Evolutionary conservation across 2,329 filamentous ascomycete species (phyloP), one percentile per base, ranked within the genome.

Genomic region (Fusarium decemcellulare): DNA sequence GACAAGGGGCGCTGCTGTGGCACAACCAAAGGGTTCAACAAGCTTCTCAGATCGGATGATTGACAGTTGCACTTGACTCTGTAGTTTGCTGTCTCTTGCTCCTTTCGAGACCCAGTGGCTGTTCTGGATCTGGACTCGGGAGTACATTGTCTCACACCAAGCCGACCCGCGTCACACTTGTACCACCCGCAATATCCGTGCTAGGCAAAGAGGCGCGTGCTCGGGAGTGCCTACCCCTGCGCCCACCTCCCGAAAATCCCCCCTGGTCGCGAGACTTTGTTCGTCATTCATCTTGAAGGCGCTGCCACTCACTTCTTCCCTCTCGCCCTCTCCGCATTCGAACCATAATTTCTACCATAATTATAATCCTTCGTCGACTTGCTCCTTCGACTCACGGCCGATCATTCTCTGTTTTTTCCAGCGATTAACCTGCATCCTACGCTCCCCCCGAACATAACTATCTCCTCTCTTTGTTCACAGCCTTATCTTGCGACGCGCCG

Each of bases 151-250:
- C 46, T 53, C 27, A 52, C 57, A 51, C 52, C 50, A 47, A 36
- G 23, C 16, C 11, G 34, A 40, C 23, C 48, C 14, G 39, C 29
- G 51, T 51, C 32, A 14, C 62, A 50, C 57, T 48, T 39, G 36
- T 43, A 51, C 29, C 39, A 27, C 36, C 30, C 27, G 6, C 54
- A 42, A 44, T 52, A 48, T 46, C 68, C 56, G 15, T 56, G 67
- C 53, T 53, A 40, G 68, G 68, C 15, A 70, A 70, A 46, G 56
- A 60, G 67, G 67, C 67, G 67, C 56, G 67, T 70, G 67, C 67
- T 32, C 30, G 15, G 32, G 16, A 23, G 23, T 42, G 18, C 11
- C 4, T 30, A n/a, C 48, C 48, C 15, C 57, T 48, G 46, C 67
- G 48, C 67, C 67, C 67, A 70, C 67, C 55, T 69, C 42, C 67